A percentile compares a stretch with the other conserved stretches of the same genome.
Conservation (phyloP, 345 rosid genomes). For the Abelmoschus esculentus region DNA sequence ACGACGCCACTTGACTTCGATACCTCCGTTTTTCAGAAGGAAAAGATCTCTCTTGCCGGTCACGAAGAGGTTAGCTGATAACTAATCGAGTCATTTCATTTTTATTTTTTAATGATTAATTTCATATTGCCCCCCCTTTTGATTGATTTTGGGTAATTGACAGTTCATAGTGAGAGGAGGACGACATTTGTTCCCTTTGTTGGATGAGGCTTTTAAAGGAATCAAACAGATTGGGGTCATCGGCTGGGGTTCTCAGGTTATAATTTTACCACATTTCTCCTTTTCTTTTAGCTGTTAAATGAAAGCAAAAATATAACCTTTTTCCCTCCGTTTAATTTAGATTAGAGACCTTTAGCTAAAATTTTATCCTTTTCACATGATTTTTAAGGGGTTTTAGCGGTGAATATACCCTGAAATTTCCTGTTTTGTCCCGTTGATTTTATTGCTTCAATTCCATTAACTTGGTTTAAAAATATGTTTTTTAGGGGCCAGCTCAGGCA, state of each 20-base stretch:
- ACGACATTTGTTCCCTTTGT: constrained; percentile 34
- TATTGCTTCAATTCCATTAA: background rate
- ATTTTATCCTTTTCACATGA: too few relatives aligned
- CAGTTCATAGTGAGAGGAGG: constrained; percentile 50
- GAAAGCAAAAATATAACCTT: background rate
- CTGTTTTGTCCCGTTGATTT: background rate
- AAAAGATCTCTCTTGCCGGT: constrained; percentile 31
- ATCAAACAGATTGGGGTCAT: constrained; percentile 46
- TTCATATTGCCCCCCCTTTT: too few relatives aligned
- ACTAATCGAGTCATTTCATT: too few relatives aligned
- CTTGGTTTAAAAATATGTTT: background rate
- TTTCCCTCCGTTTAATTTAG: background rate
- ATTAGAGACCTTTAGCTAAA: too few relatives aligned
- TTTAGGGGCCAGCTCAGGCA: constrained; percentile 24
- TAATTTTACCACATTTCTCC: background rate
- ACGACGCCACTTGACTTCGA: constrained; percentile 23
- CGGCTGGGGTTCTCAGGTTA: constrained; percentile 50
- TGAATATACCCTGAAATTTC: too few relatives aligned
- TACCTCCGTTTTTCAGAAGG: constrained; percentile 31
- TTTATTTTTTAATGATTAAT: too few relatives aligned
- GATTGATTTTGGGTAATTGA: too few relatives aligned
- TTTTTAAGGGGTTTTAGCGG: too few relatives aligned
- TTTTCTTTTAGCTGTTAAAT: background rate
- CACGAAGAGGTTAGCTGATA: constrained; percentile 36
- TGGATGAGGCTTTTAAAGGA: constrained; percentile 39